Percentiles rank a stretch among this genome's conserved stretches.
Conservation (phyloP, 2,329 filamentous ascomycete genomes). For the Aspergillus brunneoviolaceus region DNA sequence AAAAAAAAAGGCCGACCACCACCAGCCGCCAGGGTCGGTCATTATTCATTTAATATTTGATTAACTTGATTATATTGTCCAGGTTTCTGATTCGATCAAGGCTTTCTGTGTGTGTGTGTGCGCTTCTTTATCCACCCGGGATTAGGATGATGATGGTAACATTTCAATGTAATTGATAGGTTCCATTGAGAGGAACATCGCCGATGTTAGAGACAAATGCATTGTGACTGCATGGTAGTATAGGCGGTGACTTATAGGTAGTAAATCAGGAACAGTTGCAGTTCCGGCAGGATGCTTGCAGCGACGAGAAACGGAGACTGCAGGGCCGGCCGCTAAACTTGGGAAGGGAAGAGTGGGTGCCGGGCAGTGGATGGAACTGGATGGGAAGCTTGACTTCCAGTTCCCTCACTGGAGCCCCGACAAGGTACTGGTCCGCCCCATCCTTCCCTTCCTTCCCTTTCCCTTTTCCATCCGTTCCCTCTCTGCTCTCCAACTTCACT, state of each 20-base stretch:
- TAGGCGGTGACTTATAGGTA: background rate
- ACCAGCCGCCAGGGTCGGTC: background rate
- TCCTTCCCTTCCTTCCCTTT: background rate
- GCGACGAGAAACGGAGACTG: background rate
- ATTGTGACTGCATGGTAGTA: background rate
- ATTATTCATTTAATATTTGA: background rate
- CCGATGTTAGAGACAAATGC: too few relatives aligned
- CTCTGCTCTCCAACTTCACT: background rate
- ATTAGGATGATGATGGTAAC: too few relatives aligned
- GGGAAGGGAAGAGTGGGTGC: background rate
- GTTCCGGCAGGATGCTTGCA: background rate
- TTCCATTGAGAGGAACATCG: too few relatives aligned
- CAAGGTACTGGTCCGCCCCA: background rate
- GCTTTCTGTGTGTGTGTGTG: too few relatives aligned
- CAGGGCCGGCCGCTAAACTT: conserved; percentile 6
- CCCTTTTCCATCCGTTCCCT: background rate
- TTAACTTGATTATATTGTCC: background rate
- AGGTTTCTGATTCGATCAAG: background rate
- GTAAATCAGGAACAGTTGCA: background rate
- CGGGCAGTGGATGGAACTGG: background rate
- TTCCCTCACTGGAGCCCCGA: background rate
- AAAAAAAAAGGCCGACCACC: background rate
- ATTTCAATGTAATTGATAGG: too few relatives aligned
- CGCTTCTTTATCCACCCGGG: background rate
- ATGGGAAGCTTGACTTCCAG: conserved; percentile 2